Evolutionary conservation across 179 eudicot genomes (phyloP), one percentile per base, ranked within the genome.

Genomic region (Beta lomatogona): DNA sequence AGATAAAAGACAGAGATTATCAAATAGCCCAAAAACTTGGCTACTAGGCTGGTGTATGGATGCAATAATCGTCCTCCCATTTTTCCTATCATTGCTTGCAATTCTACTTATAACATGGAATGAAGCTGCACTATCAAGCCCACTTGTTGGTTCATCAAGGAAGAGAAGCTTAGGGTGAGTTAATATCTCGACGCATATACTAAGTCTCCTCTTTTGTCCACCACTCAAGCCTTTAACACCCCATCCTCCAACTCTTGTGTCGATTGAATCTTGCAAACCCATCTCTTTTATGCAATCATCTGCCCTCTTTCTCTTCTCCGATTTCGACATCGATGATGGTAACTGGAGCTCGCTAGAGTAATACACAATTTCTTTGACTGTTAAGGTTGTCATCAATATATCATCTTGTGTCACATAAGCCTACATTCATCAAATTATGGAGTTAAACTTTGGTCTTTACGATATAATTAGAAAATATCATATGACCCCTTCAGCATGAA

Each of bases 131-230:
- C 93, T 91, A 44, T 92, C 93, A 3, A 92, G 89, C 0, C 93
- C 93, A 11, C 91, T 91, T 0, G 93, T 90, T 0, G 93, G 95
- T 85, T 92, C 95, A 31, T 89, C 95, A 0, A 92, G 86, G 70
- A 92, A 90, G 3, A 92, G 87, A 22, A 90, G 89, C 53, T 83
- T 87, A 0, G 95, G 92, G 31, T 84, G 72, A 3, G 90, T 88
- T 3, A 90, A 59, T 8, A 87, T 82, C 63, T 89, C 95, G 9
- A 91, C 79, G 75, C 93, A 92, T 52, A 92, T 88, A 75, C 93
- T 90, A 1, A 92, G 85, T 82, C 95, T 82, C 55, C 95, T 82
- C 85, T 86, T 92, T 75, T 92, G 91, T 0, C 94, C 96, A 1
- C 93, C 91, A 53, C 93, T 92, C 0, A 92, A 72, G 2, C 93